Evolutionary conservation across 306 rosid species (phyloP).

Genomic region (Prunus padus): DNA sequence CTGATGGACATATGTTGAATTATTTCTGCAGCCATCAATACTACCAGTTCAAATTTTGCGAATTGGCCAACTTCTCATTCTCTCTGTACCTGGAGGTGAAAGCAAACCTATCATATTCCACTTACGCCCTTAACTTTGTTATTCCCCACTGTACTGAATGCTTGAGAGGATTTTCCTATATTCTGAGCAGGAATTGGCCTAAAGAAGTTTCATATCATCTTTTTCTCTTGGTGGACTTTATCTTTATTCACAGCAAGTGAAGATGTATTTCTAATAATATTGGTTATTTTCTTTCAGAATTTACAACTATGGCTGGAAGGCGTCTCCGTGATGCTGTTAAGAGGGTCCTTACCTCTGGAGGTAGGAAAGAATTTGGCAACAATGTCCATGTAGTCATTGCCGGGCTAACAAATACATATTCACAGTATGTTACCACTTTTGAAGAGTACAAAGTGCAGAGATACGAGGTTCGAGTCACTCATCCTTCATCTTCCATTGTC

Average conservation of each 20-base stretch:
- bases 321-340: constrained; percentile 27
- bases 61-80: constrained; percentile 27
- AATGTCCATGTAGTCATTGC: constrained; percentile 27
- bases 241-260: background rate
- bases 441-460: constrained; percentile 27
- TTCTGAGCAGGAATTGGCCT: background rate
- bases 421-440: constrained; percentile 24
- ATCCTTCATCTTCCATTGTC: background rate
- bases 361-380: background rate
- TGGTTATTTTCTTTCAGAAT: constrained; percentile 14
- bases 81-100: constrained; percentile 23
- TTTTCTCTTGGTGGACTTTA: background rate
- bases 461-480: constrained; percentile 16
- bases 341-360: constrained; percentile 11
- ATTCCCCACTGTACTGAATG: background rate
- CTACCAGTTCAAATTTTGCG: constrained; percentile 24
- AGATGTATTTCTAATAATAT: background rate
- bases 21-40: constrained; percentile 26
- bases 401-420: constrained; percentile 28
- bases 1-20: background rate
- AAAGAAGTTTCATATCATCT: background rate
- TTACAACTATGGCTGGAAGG: constrained; percentile 36
- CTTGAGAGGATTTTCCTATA: background rate
- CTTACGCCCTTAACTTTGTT: background rate
- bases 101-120: background rate